Conservation (phyloP, 179 eudicot species). For the Silene noctiflora region DNA sequence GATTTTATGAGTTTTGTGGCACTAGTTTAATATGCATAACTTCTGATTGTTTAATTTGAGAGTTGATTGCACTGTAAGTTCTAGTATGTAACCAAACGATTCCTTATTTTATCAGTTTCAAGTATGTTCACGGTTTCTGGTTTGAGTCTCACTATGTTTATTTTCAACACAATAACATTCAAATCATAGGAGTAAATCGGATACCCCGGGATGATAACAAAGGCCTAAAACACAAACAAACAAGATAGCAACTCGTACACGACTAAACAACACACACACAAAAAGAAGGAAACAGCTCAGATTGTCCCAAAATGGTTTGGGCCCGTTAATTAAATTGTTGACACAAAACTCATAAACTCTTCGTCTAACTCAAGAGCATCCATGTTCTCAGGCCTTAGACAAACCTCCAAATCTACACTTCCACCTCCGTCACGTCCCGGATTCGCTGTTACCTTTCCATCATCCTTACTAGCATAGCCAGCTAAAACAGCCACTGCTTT, state of each 20-base stretch:
- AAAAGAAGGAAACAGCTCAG: background rate
- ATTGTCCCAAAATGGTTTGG: background rate
- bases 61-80: too few species aligned
- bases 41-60: too few species aligned
- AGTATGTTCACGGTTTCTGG: too few species aligned
- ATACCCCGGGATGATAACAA: too few species aligned
- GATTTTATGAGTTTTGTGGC: slow-evolving; percentile 27
- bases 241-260: too few species aligned
- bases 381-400: slow-evolving; percentile 27
- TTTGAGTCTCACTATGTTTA: too few species aligned
- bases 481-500: slow-evolving; percentile 39
- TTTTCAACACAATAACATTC: too few species aligned
- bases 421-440: slow-evolving; percentile 34
- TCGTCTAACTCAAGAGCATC: slow-evolving; percentile 30
- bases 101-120: too few species aligned
- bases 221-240: too few species aligned
- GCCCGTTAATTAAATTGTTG: background rate
- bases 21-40: background rate
- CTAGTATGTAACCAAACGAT: too few species aligned
- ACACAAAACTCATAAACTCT: slow-evolving; percentile 26
- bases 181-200: too few species aligned
- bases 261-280: too few species aligned
- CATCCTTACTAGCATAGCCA: slow-evolving; percentile 31
- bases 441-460: slow-evolving; percentile 38
- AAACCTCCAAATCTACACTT: slow-evolving; percentile 39